These are phyloP conservation scores for Sclerotinia borealis DNA, from an alignment of 2,329 filamentous ascomycete species.

Conservation along the genomic window DNA sequence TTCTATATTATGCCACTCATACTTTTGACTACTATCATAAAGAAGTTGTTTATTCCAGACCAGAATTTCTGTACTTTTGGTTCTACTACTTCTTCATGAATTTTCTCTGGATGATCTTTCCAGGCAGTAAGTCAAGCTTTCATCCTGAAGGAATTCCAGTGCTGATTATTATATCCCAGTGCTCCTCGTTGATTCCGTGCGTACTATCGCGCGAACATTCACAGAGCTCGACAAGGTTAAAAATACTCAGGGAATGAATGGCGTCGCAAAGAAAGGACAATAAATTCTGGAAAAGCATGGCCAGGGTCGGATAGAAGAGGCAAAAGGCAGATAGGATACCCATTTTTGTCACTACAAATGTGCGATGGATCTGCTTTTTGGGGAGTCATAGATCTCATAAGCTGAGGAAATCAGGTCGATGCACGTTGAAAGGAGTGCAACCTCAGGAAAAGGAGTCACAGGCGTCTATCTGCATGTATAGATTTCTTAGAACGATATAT, in stretches of 20 bases:
- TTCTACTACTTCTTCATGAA: conserved; percentile 58
- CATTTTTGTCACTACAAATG: background rate
- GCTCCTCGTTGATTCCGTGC: conserved; percentile 35
- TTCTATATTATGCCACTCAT: conserved; percentile 57
- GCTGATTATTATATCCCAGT: conserved; percentile 15
- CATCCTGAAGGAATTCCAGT: background rate
- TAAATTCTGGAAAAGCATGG: background rate
- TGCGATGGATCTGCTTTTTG: background rate
- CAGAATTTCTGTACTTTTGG: conserved; percentile 58
- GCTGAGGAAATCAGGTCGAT: background rate
- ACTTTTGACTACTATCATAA: conserved; percentile 43
- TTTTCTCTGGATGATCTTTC: conserved; percentile 54
- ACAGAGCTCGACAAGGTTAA: conserved; percentile 29
- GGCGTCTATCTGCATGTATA: background rate
- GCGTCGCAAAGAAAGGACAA: conserved; percentile 1
- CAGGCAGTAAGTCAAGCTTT: conserved; percentile 40
- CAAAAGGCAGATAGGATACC: background rate
- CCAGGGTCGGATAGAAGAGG: background rate
- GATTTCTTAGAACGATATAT: background rate
- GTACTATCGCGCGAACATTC: conserved; percentile 34
- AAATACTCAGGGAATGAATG: background rate
- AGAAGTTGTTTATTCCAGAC: conserved; percentile 48
- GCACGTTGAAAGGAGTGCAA: background rate
- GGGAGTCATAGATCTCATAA: background rate
- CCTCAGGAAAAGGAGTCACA: background rate